phyloP scores from a whole-genome alignment of 2,329 filamentous ascomycete genomes.

The Cordyceps fumosorosea region DNA sequence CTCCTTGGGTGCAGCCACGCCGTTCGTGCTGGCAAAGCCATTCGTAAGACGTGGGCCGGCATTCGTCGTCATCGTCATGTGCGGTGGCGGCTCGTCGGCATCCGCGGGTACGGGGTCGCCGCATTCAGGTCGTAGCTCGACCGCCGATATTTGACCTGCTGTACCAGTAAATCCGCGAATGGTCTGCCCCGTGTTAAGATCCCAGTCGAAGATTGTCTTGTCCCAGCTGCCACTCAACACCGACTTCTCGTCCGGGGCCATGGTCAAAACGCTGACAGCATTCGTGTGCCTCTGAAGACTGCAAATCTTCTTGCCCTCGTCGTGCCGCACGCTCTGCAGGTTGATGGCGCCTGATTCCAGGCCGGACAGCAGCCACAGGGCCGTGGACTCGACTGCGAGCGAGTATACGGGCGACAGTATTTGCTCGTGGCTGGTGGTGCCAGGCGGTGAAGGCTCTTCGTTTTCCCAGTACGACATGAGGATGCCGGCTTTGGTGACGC shows the following conservation, averaged over 20 bases:
- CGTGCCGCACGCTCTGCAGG: constrained; percentile 84
- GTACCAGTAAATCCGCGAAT: constrained; percentile 70
- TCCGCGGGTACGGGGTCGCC: constrained; percentile 70
- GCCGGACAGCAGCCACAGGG: constrained; percentile 85
- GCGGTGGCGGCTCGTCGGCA: constrained; percentile 47
- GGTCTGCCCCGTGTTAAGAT: constrained; percentile 76
- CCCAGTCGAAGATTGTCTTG: constrained; percentile 91
- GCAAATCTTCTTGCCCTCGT: constrained; percentile 85
- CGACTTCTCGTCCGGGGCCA: constrained; percentile 79
- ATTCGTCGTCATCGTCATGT: constrained; percentile 69
- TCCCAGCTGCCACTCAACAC: constrained; percentile 95
- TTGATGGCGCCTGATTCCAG: constrained; percentile 90
- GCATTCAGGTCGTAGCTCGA: constrained; percentile 77
- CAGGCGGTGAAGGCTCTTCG: constrained; percentile 58
- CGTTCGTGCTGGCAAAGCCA: constrained; percentile 32
- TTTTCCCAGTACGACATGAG: constrained; percentile 98
- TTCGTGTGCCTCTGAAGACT: constrained; percentile 79
- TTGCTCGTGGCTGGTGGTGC: constrained; percentile 48
- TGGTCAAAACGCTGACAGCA: constrained; percentile 78
- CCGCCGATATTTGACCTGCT: constrained; percentile 77
- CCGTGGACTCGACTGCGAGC: constrained; percentile 81
- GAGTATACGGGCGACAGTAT: constrained; percentile 88
- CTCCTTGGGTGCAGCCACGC: constrained; percentile 23
- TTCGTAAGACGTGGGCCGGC: constrained; percentile 51
- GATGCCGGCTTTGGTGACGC: constrained; percentile 89